Conservation (phyloP, 140 eudicot genomes). For the Flaveria floridana region DNA sequence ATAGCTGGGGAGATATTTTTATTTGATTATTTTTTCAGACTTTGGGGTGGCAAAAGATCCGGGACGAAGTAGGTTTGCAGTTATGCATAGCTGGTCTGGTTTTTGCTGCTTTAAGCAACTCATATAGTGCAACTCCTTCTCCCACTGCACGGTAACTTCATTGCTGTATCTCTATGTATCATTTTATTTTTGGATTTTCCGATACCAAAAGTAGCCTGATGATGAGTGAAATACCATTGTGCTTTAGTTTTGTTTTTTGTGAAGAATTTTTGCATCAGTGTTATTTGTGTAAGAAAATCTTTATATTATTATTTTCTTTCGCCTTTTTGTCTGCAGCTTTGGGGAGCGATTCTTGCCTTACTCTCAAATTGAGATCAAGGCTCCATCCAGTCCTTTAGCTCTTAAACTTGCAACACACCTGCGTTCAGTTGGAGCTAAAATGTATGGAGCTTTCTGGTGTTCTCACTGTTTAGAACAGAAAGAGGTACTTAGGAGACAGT, state of each 20-base stretch:
- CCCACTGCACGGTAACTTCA: constrained; percentile 58
- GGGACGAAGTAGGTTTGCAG: constrained; percentile 52
- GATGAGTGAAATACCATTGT: neutral
- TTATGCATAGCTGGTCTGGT: constrained; percentile 56
- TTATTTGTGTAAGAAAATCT: constrained; percentile 2
- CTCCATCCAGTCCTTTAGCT: constrained; percentile 73
- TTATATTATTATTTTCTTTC: neutral
- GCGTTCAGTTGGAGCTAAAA: constrained; percentile 84
- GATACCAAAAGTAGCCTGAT: neutral
- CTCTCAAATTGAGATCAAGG: constrained; percentile 59
- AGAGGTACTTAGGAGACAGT: constrained; percentile 47
- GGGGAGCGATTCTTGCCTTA: constrained; percentile 52
- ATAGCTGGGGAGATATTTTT: constrained; percentile 8
- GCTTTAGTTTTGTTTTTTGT: neutral
- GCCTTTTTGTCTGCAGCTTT: constrained; percentile 40
- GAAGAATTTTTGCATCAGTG: constrained; percentile 19
- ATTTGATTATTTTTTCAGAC: constrained; percentile 43
- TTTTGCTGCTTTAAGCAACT: constrained; percentile 54
- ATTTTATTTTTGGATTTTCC: neutral
- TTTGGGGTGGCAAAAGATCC: constrained; percentile 56
- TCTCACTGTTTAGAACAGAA: constrained; percentile 92
- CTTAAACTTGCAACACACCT: constrained; percentile 81
- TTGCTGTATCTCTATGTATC: neutral
- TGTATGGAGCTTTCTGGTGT: constrained; percentile 99
- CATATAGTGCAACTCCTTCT: constrained; percentile 48